These are phyloP conservation scores for Hanseniaspora mollemarum DNA, from an alignment of 805 yeast species.

Conservation along the genomic window DNA sequence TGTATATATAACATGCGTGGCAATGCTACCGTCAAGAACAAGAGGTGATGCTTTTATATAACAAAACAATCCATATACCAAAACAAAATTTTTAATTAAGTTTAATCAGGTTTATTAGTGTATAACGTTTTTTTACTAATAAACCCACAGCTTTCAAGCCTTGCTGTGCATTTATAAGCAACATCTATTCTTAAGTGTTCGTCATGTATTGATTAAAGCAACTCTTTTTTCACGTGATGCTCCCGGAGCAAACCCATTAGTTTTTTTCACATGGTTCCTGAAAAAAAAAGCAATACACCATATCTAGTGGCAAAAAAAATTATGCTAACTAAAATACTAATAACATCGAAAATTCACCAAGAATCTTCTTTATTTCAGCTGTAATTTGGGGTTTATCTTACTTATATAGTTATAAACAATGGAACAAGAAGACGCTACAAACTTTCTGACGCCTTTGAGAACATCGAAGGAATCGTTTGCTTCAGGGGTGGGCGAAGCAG, in stretches of 20 bases:
- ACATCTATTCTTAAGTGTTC: no score
- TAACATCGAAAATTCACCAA: neutral
- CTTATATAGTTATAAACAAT: neutral
- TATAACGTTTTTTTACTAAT: no score
- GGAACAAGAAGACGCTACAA: neutral
- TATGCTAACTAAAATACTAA: neutral
- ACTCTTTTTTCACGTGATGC: neutral
- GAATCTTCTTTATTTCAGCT: neutral
- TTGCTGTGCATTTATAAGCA: no score
- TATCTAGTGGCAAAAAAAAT: neutral
- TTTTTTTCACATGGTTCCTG: neutral
- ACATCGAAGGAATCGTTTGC: conserved; percentile 13
- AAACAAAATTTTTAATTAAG: no score
- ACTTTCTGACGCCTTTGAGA: conserved; percentile 7
- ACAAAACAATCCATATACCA: no score
- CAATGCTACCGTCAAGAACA: no score
- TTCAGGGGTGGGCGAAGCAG: neutral
- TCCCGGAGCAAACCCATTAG: neutral
- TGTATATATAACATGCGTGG: no score
- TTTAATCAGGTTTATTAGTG: no score
- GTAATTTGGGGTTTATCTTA: neutral
- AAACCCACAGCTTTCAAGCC: no score
- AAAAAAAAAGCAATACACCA: neutral
- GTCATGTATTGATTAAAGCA: no score
- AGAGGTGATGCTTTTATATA: no score